Evolutionary conservation across 352 stramenopile species (phyloP).

Genomic region (Globisporangium irregulare): DNA sequence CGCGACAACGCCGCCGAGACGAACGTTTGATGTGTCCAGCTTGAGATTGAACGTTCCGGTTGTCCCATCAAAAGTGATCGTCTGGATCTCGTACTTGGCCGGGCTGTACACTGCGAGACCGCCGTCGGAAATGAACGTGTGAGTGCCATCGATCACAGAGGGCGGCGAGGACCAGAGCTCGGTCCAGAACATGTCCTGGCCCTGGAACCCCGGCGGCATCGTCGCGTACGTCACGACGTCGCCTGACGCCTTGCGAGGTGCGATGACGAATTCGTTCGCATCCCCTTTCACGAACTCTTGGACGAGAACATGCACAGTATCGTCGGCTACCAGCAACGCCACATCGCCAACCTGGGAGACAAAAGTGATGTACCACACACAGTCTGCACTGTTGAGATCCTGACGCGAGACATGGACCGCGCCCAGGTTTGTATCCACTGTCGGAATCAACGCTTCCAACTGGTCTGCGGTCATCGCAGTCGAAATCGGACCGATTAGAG

Average conservation of each 20-base stretch:
- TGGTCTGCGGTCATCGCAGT: slow-evolving; percentile 39
- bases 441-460: slow-evolving; percentile 39
- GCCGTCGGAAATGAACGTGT: slow-evolving; percentile 89
- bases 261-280: slow-evolving; percentile 94
- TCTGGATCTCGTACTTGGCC: slow-evolving; percentile 89
- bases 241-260: slow-evolving; percentile 91
- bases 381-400: slow-evolving; percentile 45
- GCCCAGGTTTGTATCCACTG: slow-evolving; percentile 33
- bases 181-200: slow-evolving; percentile 94
- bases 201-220: slow-evolving; percentile 76
- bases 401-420: slow-evolving; percentile 60
- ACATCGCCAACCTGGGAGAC: slow-evolving; percentile 77
- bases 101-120: slow-evolving; percentile 91
- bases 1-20: slow-evolving; percentile 41
- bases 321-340: slow-evolving; percentile 52
- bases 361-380: slow-evolving; percentile 87
- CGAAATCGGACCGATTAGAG: slow-evolving; percentile 37
- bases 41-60: slow-evolving; percentile 65
- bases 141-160: slow-evolving; percentile 83
- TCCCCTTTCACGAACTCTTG: slow-evolving; percentile 92
- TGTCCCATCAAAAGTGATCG: slow-evolving; percentile 63
- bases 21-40: slow-evolving; percentile 67
- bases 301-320: slow-evolving; percentile 48
- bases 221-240: slow-evolving; percentile 88
- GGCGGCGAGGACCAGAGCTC: slow-evolving; percentile 90